A percentile compares a stretch with the other conserved stretches of the same genome.
phyloP scores from a whole-genome alignment of 257 asterid genomes.

The Scutellaria minor region DNA sequence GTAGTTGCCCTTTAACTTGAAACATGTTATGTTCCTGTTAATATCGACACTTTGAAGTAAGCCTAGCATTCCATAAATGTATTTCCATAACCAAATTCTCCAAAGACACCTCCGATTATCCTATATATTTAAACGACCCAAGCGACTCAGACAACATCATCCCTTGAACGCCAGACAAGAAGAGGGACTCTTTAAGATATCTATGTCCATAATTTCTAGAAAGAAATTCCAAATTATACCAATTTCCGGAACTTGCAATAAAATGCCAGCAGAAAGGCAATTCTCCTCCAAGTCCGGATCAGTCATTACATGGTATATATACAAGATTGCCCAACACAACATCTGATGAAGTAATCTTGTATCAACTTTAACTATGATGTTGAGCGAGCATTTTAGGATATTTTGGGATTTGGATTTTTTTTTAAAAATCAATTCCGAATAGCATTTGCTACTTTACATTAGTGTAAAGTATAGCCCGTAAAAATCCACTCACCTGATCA shows the following conservation, averaged over 20 bases:
- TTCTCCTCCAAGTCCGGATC: neutral
- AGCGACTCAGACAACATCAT: neutral
- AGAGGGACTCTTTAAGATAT: neutral
- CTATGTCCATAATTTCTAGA: neutral
- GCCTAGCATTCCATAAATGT: neutral
- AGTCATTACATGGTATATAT: neutral
- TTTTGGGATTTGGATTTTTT: neutral
- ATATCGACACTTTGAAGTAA: neutral
- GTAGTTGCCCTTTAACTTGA: no score
- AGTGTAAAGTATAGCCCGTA: neutral
- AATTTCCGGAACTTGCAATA: slow-evolving; percentile 4
- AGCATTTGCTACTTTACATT: neutral
- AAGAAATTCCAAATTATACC: slow-evolving; percentile 12
- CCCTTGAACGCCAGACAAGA: neutral
- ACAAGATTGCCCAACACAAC: neutral
- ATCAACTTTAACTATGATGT: slow-evolving; percentile 11
- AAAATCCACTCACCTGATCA: slow-evolving; percentile 67
- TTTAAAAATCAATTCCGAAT: neutral
- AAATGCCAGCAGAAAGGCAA: slow-evolving; percentile 10
- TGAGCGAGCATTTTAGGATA: neutral
- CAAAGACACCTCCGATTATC: neutral
- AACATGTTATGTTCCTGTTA: neutral
- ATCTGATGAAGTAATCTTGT: neutral
- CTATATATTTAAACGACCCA: neutral
- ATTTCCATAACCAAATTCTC: neutral